Base-by-base conservation (phyloP, 208 protist species). In the Leishmania gerbilli region DNA sequence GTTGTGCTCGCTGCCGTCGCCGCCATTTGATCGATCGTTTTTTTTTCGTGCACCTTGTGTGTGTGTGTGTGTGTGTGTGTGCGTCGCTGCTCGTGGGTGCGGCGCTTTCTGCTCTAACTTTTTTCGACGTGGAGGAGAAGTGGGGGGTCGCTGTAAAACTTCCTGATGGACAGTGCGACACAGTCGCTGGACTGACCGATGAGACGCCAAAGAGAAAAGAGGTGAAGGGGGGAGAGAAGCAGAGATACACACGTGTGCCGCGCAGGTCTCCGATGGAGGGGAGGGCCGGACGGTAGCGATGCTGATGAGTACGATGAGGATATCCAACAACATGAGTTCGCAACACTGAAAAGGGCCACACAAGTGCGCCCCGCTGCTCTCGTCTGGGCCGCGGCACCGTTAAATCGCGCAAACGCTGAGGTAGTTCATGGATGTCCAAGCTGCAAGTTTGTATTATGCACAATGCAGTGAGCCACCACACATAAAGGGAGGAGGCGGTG, bases 1-100 rank as follows among this genome's bases (percentile, higher is more conserved):
- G 67, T 71, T 17, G 64, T 80, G 53, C 53, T 79, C 31, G 77
- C 65, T 65, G 79, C 45, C 49, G 56, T 75, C 40, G 56, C 65
- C n/a, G 74, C 27, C 74, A 77, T 77, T 71, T 78, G 27, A 68
- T 1, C 15, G 15, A 3, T 40, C 3, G 51, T 55, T 55, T 62
- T 21, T n/a, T 31, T 62, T 55, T 9, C 7, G 51, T 13, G 56
- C 56, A 21, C 51, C 51, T 37, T 37, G 34, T 37, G 34, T 37
- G 34, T 37, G 34, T 40, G 37, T 37, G 37, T 37, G 37, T 37
- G 37, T 37, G 37, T 1, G 51, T 69, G 27, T 31, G 45, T 13
- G 5, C n/a, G 65, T 47, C 40, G 27, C 9, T 74, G 45, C 37
- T 47, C 69, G 40, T 74, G 8, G 67, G 67, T 71, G 67, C 24